These are phyloP conservation scores for Plasmopara halstedii DNA, from an alignment of 352 stramenopile genomes.

Conservation along the genomic window DNA sequence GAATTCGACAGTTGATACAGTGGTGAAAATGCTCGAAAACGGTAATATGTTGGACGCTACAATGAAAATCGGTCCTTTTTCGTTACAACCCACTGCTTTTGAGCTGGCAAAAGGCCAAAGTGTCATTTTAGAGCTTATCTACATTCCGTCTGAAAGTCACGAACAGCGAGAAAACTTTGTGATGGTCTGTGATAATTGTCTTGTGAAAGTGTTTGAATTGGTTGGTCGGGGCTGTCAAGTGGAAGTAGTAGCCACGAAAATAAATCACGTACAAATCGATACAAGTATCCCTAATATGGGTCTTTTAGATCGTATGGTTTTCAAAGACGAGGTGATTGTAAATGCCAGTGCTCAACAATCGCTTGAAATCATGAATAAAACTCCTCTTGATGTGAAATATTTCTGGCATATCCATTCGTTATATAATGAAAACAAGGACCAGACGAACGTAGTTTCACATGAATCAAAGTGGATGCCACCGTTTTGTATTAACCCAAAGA, in stretches of 20 bases:
- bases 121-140: constrained; percentile 42
- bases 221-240: constrained; percentile 61
- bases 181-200: constrained; percentile 80
- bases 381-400: constrained; percentile 52
- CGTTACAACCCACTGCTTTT: constrained; percentile 44
- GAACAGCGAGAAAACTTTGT: constrained; percentile 59
- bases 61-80: constrained; percentile 41
- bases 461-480: constrained; percentile 11
- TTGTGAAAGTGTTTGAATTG: constrained; percentile 66
- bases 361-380: constrained; percentile 55
- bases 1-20: constrained; percentile 3
- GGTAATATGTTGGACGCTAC: constrained; percentile 1
- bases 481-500: constrained; percentile 32
- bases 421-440: constrained; percentile 4
- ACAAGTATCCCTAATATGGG: constrained; percentile 37
- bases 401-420: constrained; percentile 36
- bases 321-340: constrained; percentile 34
- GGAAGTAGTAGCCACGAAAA: constrained; percentile 33
- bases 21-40: constrained; percentile 9
- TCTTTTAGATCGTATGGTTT: constrained; percentile 37
- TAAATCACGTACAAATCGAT: constrained; percentile 48
- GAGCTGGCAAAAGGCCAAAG: constrained; percentile 37
- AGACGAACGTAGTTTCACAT: constrained; percentile 3
- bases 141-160: constrained; percentile 44
- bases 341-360: constrained; percentile 23